Evolutionary conservation across 306 rosid species (phyloP), one percentile per base, ranked within the genome.

Genomic region (Amphicarpaea edgeworthii): DNA sequence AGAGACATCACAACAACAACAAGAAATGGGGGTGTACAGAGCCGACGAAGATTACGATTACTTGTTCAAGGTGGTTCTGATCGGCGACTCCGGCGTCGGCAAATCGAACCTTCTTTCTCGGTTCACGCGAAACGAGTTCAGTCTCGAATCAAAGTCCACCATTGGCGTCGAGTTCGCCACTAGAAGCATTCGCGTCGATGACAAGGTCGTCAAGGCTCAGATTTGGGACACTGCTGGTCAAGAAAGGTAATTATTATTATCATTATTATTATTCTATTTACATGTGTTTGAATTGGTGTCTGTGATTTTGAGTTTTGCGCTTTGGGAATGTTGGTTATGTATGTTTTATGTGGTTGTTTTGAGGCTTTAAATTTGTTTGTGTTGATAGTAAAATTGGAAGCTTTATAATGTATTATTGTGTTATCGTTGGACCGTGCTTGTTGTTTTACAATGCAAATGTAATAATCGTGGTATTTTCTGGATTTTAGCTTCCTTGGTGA

Each of bases 211-310:
- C 80, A 92, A 92, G 88, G 97, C 97, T 79, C 96, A 92, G 90
- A 88, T 92, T 89, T 92, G 97, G 97, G 97, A 92, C 70, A 92
- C 97, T 38, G 97, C 97, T 24, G 97, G 97, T 59, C 97, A 92
- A 80, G 96, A 92, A 81, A 90, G 96, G 96, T 90, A 30, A 73
- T 8, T 11, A 11, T 32, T 3, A 40, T 20, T 65, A 14, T 68
- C 30, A 3, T 43, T 72, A 12, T 53, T 15, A 8, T 26, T 11
- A 17, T 60, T 28, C 15, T 47, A 4, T 10, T 3, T 1, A 2
- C 19, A 19, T 20, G 34, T 41, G 9, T 23, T 8, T 57, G 7
- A 41, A 12, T 37, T 43, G 7, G 16, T 70, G 34, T 1, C 3
- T 23, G 7, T 50, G 53, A 76, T 81, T 76, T 51, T 2, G 3